Evolutionary conservation across 805 yeast genomes (phyloP), one percentile per base, ranked within the genome.

Genomic region (Debaryomyces maramus): DNA sequence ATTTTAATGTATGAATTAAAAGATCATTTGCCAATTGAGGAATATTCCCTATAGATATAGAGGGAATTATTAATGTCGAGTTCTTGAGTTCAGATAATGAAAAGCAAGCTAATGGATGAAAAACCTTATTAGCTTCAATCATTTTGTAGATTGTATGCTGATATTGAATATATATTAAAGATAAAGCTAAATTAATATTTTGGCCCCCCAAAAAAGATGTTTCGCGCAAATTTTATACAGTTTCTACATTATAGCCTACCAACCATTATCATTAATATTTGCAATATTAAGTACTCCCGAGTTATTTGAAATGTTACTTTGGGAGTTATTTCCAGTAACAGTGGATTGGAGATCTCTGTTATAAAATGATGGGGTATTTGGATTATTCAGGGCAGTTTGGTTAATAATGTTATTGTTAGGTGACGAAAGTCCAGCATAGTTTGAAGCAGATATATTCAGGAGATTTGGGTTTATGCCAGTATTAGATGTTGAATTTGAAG

Each of bases 21-120:
- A 90, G 67, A 59, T 90, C 98, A 5, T 77, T 60, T 0, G 90
- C 63, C 35, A 91, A 65, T 58, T 93, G 99, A 0, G 98, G 95
- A 3, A 89, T 84, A 53, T 91, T 93, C 6, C 96, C 98, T 5
- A 87, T 75, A 3, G 97, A 80, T 0, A 93, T 85, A 0, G 89
- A 63, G 0, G 98, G 98, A 1, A 93, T 30, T 1, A 91, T 55
- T n/a, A 85, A 63, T 1, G 71, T 72, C 1, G 77, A 60, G 31
- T 60, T 18, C 3, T 24, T 18, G 7, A 21, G 15, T n/a, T 17
- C 23, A 10, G 28, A 24, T 24, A 24, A 24, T 3, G 13, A 7
- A 6, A 24, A 13, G 13, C 28, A 13, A 24, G 28, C 15, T 6
- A 24, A 10, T n/a, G 28, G 6, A 24, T 24, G 11, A 15, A 24